Percentiles rank a stretch among this genome's conserved stretches.
Conservation (phyloP, 163 green algal genomes). For the Scenedesmus sp. region DNA sequence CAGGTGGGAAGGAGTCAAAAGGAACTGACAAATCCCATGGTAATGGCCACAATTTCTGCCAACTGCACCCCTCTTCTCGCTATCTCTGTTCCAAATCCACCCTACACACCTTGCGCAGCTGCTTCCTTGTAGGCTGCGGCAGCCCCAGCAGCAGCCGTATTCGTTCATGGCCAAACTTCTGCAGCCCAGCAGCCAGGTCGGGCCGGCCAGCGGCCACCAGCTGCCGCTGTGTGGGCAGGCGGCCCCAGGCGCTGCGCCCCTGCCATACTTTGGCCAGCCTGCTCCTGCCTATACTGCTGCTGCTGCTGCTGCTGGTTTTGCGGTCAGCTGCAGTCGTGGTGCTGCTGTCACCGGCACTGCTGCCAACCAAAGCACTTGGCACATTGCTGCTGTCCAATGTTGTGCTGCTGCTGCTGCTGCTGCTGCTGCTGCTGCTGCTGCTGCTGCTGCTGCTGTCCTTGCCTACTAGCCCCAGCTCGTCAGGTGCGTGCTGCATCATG, state of each 20-base stretch:
- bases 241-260: background rate
- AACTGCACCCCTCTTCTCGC: background rate
- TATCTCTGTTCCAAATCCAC: background rate
- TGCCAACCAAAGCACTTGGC: background rate
- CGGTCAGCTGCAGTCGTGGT: background rate
- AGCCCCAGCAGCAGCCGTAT: slow-evolving; percentile 15
- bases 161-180: slow-evolving; percentile 2
- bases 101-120: slow-evolving; percentile 5
- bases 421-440: too few species aligned
- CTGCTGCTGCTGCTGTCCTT: background rate
- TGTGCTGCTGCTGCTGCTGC: background rate
- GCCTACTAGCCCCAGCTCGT: background rate
- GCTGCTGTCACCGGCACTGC: background rate
- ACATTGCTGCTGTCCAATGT: background rate
- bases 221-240: slow-evolving; percentile 12
- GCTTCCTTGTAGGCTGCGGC: background rate
- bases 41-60: background rate
- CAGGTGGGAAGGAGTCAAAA: background rate
- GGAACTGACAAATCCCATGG: background rate
- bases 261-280: background rate
- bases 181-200: slow-evolving; percentile 20
- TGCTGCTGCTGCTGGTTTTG: slow-evolving; percentile 12
- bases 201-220: background rate
- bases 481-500: slow-evolving; percentile 5
- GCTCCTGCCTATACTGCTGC: background rate